phyloP scores from a whole-genome alignment of 176 grass and related monocot genomes.

The Triticum turgidum region DNA sequence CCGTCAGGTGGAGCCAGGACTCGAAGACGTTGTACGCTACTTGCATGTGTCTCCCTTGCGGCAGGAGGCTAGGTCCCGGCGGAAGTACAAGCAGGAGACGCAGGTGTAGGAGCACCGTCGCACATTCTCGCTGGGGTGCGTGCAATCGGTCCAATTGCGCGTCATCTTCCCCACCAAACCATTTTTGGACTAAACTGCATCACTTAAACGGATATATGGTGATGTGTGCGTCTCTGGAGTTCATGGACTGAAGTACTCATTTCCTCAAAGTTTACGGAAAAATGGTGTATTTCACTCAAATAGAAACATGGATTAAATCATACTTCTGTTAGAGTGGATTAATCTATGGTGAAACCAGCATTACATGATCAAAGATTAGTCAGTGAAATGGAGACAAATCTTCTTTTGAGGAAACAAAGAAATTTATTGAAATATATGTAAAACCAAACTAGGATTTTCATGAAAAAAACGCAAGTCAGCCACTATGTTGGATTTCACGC shows the following conservation, averaged over 20 bases:
- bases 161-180: neutral
- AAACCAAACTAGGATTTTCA: conserved; percentile 18
- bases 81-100: neutral
- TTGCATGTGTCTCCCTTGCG: neutral
- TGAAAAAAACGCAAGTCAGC: neutral
- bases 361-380: conserved; percentile 20
- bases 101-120: neutral
- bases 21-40: neutral
- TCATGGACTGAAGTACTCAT: neutral
- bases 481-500: neutral
- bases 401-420: neutral
- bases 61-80: neutral
- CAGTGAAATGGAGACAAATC: conserved; percentile 7
- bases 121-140: neutral
- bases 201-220: neutral
- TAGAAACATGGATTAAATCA: conserved; percentile 11
- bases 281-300: neutral
- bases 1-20: neutral
- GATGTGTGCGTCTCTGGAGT: neutral
- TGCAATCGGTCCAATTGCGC: neutral
- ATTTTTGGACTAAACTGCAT: neutral
- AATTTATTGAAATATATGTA: conserved; percentile 21
- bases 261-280: neutral
- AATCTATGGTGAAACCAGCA: conserved; percentile 19
- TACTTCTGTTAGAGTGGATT: conserved; percentile 6